A percentile compares a stretch with the other conserved stretches of the same genome.
phyloP scores from a whole-genome alignment of 345 rosid species.

The Pistacia vera region DNA sequence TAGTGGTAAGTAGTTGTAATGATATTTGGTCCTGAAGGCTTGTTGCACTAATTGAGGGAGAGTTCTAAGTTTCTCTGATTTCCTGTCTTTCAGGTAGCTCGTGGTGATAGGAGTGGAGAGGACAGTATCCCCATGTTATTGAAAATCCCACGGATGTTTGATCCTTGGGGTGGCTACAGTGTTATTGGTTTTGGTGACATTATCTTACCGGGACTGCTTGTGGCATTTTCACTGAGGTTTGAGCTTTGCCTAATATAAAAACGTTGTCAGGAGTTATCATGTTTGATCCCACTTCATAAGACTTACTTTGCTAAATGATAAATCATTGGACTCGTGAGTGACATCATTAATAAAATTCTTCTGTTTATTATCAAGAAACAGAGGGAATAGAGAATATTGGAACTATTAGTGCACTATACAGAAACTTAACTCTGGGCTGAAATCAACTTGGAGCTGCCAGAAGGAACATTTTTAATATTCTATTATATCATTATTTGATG shows the following conservation, averaged over 20 bases:
- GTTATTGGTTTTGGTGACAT: slow-evolving; percentile 98
- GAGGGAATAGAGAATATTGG: background rate
- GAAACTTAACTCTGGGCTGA: background rate
- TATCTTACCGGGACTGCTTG: slow-evolving; percentile 88
- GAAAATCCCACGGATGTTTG: slow-evolving; percentile 96
- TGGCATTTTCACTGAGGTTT: slow-evolving; percentile 91
- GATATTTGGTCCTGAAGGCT: background rate
- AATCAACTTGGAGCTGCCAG: background rate
- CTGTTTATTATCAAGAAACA: too few species aligned
- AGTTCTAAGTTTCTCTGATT: background rate
- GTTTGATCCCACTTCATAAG: background rate
- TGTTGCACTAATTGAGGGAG: background rate
- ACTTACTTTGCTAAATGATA: background rate
- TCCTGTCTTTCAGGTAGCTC: slow-evolving; percentile 72
- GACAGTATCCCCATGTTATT: slow-evolving; percentile 96
- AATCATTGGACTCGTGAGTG: background rate
- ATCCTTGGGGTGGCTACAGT: slow-evolving; percentile 99
- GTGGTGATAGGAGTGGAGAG: slow-evolving; percentile 94
- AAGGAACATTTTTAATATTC: background rate
- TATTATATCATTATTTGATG: background rate
- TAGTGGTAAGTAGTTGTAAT: slow-evolving; percentile 67
- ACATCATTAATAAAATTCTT: background rate
- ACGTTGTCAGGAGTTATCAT: background rate
- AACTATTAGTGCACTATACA: background rate
- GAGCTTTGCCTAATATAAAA: slow-evolving; percentile 5